Evolutionary conservation across 2,329 filamentous ascomycete species (phyloP).

Genomic region (Cryphonectria carpinicola): DNA sequence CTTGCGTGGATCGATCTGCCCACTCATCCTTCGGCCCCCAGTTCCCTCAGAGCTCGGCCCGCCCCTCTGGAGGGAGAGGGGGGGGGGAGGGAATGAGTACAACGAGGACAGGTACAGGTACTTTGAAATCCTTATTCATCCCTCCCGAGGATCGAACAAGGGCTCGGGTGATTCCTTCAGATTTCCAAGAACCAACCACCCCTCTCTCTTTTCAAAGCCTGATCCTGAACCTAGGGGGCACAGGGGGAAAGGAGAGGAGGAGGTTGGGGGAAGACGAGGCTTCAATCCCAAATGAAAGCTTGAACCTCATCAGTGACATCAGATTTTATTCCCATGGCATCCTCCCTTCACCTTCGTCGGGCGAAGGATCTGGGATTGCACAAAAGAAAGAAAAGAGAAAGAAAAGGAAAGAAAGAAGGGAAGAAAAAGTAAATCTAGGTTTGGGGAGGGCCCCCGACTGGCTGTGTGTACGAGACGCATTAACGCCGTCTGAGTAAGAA

Average conservation of each 20-base stretch:
- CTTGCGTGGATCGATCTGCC: constrained; percentile 26
- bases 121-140: constrained; percentile 10
- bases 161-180: not conserved
- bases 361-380: not conserved
- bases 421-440: not conserved
- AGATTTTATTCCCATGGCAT: not conserved
- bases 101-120: not conserved
- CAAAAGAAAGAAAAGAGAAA: not conserved
- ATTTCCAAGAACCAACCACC: not conserved
- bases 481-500: constrained; percentile 10
- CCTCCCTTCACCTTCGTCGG: not conserved
- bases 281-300: not conserved
- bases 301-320: not conserved
- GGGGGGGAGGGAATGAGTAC: not conserved
- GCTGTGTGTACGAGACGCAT: not conserved
- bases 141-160: not conserved
- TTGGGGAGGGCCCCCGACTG: not conserved
- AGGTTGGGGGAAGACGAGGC: too few relatives aligned
- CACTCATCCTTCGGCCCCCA: constrained; percentile 29
- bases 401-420: too few relatives aligned
- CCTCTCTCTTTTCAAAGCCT: not conserved
- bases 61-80: not conserved
- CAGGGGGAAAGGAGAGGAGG: too few relatives aligned
- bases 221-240: not conserved
- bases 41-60: constrained; percentile 3